phyloP scores from a whole-genome alignment of 2,329 filamentous ascomycete species.

The Aspergillus sp. region DNA sequence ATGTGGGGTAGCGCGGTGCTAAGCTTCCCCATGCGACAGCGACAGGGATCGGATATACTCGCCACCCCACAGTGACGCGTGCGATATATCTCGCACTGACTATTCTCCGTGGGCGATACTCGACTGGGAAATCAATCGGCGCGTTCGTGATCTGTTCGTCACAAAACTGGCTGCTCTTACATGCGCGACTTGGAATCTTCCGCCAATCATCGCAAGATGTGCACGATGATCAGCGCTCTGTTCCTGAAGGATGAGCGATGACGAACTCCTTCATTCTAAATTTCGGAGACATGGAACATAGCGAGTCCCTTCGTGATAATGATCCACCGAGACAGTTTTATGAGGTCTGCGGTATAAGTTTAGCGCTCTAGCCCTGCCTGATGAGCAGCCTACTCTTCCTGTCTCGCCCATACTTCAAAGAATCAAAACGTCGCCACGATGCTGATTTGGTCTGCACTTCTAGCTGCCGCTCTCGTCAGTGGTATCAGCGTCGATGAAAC shows the following conservation, averaged over 20 bases:
- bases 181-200: not conserved
- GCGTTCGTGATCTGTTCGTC: not conserved
- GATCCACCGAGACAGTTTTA: not conserved
- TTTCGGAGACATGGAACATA: not conserved
- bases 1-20: not conserved
- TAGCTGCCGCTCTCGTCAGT: not conserved
- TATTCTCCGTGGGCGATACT: not conserved
- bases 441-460: not conserved
- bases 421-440: not conserved
- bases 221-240: not conserved
- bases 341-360: not conserved
- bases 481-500: conserved; percentile 5
- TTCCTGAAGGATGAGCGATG: not conserved
- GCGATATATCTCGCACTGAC: not conserved
- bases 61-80: not conserved
- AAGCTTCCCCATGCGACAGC: not conserved
- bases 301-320: not conserved
- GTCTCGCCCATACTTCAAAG: no score
- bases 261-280: not conserved
- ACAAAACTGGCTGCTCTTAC: no score
- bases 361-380: not conserved
- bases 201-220: not conserved
- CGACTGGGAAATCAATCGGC: not conserved
- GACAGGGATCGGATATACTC: not conserved
- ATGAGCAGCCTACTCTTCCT: not conserved